Evolutionary conservation across 768 basidiomycete genomes (phyloP).

Genomic region (Vishniacozyma victoriae): DNA sequence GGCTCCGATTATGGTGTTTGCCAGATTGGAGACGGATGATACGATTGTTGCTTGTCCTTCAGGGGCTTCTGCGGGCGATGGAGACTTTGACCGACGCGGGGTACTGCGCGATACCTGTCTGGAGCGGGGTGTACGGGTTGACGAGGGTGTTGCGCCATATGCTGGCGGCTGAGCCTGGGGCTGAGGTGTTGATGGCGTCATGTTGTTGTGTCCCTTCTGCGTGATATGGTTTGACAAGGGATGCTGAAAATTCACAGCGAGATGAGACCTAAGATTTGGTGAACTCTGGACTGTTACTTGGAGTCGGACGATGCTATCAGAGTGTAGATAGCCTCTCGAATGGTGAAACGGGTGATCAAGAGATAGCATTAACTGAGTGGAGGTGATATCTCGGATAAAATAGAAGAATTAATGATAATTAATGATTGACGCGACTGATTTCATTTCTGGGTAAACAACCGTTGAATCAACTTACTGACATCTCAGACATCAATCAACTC

Average conservation of each 20-base stretch:
- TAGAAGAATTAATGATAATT: neutral
- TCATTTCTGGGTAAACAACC: neutral
- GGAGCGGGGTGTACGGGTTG: neutral
- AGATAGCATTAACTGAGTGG: neutral
- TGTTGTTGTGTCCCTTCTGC: too few species aligned
- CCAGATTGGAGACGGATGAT: slow-evolving; percentile 49
- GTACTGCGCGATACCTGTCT: neutral
- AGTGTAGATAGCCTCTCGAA: too few species aligned
- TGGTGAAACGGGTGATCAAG: too few species aligned
- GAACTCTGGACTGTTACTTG: too few species aligned
- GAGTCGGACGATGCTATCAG: too few species aligned
- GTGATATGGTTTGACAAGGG: too few species aligned
- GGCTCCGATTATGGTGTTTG: slow-evolving; percentile 88
- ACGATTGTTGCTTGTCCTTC: slow-evolving; percentile 24
- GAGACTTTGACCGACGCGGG: neutral
- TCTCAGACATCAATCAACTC: too few species aligned
- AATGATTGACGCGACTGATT: neutral
- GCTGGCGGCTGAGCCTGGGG: too few species aligned
- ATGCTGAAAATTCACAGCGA: too few species aligned
- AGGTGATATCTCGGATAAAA: neutral
- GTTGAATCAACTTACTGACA: too few species aligned
- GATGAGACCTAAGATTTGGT: too few species aligned
- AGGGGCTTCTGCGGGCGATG: neutral
- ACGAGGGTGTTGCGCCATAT: neutral
- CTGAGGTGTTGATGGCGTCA: too few species aligned